Evolutionary conservation across 176 grass and related monocot genomes (phyloP).

Genomic region (Eleusine indica): DNA sequence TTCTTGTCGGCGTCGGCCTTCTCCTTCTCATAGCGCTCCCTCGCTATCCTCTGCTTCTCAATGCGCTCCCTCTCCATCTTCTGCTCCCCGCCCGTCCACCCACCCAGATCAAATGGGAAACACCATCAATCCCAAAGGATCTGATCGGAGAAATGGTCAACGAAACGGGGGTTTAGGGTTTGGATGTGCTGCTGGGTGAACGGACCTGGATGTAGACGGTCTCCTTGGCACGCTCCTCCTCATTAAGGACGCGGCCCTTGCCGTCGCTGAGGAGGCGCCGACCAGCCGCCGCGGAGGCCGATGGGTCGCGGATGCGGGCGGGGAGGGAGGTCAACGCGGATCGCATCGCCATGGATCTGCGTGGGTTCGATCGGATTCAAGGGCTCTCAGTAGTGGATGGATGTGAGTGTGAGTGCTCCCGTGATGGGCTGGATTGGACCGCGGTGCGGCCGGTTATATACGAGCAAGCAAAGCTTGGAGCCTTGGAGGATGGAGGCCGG

Average conservation of each 20-base stretch:
- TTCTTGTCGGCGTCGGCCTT: slow-evolving; percentile 45
- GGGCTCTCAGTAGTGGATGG: too few species aligned
- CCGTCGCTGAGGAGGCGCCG: slow-evolving; percentile 61
- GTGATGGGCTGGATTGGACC: too few species aligned
- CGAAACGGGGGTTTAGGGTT: not conserved
- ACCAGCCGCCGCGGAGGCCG: slow-evolving; percentile 8
- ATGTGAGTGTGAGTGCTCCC: too few species aligned
- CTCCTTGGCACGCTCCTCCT: slow-evolving; percentile 84
- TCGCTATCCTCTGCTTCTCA: slow-evolving; percentile 74
- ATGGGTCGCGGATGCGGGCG: slow-evolving; percentile 41
- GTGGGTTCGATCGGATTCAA: too few species aligned
- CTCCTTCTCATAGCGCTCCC: slow-evolving; percentile 33
- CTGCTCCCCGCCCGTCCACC: slow-evolving; percentile 25
- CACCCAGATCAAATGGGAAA: not conserved
- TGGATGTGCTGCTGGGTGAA: not conserved
- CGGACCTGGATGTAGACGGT: slow-evolving; percentile 76
- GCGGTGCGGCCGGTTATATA: too few species aligned
- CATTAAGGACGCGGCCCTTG: slow-evolving; percentile 69
- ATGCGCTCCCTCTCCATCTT: slow-evolving; percentile 85
- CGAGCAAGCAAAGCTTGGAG: too few species aligned
- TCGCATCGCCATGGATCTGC: slow-evolving; percentile 63
- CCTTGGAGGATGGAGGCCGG: too few species aligned
- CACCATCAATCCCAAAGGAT: not conserved
- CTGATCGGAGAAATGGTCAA: not conserved
- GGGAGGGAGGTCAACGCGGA: slow-evolving; percentile 54